Evolutionary conservation across 352 stramenopile genomes (phyloP), one percentile per base, ranked within the genome.

Genomic region (Pythium myriotylum): DNA sequence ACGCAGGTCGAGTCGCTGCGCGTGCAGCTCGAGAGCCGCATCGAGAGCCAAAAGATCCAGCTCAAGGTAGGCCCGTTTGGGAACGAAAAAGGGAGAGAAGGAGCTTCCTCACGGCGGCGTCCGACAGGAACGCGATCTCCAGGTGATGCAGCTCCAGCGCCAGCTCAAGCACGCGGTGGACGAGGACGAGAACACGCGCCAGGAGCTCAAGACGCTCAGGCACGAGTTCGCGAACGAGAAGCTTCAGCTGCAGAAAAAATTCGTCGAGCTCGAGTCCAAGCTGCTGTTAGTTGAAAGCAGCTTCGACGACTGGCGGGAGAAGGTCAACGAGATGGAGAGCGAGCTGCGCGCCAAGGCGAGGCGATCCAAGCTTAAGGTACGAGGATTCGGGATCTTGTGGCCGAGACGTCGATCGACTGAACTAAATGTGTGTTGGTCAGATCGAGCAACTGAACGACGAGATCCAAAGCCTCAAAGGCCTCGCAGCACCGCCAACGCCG

Each of bases 301-400:
- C 35, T 62, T 92, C 51, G 75, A 73, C 37, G 80, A 91, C 52
- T 92, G 83, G 80, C 84, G 82, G 39, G 83, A 91, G 42, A 82
- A 89, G 43, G 81, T 79, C 2, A 43, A 91, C 12, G 86, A 92
- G 42, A 64, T 62, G 16, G 72, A 49, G 24, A 84, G 63, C 26
- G 66, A 91, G 49, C 51, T 90, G 19, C 77, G 77, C 4, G 61
- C 70, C 0, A 45, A 72, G 19, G 74, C 63, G 35, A 65, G 73
- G 7, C 72, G 87, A 63, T 79, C 77, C 12, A 71, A 78, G 6
- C 58, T 90, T 53, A 83, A 88, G 69, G 80, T 92, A 42, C 26
- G 59, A 6, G 14, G 23, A n/a, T 24, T 37, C 26, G 54, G 2
- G 14, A 1, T 32, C 2, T 22, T 41, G 47, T 37, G 50, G 43